Percentiles rank a stretch among this genome's conserved stretches.
phyloP scores from a whole-genome alignment of 352 stramenopile species.

The Pythium dissimile region DNA sequence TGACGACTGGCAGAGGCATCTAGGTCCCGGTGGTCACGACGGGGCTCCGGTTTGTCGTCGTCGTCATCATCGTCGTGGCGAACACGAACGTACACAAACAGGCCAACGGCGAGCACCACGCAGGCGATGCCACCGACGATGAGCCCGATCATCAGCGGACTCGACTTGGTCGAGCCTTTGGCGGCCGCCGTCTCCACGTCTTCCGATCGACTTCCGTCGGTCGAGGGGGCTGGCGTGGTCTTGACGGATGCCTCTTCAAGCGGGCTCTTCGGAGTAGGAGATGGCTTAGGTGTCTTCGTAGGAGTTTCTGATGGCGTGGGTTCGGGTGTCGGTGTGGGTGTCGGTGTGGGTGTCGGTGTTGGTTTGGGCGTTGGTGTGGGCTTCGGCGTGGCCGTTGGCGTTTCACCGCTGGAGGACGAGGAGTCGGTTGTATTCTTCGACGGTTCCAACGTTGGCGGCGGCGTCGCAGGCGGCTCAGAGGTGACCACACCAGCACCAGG shows the following conservation, averaged over 20 bases:
- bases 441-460: background rate
- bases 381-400: background rate
- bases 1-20: background rate
- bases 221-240: background rate
- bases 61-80: constrained; percentile 34
- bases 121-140: constrained; percentile 45
- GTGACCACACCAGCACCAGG: constrained; percentile 1
- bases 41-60: constrained; percentile 17
- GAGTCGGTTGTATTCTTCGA: background rate
- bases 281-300: too few relatives aligned
- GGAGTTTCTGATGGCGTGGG: too few relatives aligned
- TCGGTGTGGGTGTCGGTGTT: background rate
- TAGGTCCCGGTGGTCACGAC: constrained; percentile 4
- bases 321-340: too few relatives aligned
- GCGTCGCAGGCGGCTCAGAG: background rate
- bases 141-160: constrained; percentile 35
- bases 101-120: constrained; percentile 33
- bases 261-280: background rate
- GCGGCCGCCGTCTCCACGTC: constrained; percentile 21
- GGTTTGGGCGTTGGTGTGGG: background rate
- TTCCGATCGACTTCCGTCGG: background rate
- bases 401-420: background rate
- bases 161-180: constrained; percentile 18
- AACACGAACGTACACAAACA: constrained; percentile 54
- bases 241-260: constrained; percentile 9